A percentile compares a stretch with the other conserved stretches of the same genome.
phyloP scores from a whole-genome alignment of 495 filamentous ascomycete species.

The Melanomma pulvis-pyrius region DNA sequence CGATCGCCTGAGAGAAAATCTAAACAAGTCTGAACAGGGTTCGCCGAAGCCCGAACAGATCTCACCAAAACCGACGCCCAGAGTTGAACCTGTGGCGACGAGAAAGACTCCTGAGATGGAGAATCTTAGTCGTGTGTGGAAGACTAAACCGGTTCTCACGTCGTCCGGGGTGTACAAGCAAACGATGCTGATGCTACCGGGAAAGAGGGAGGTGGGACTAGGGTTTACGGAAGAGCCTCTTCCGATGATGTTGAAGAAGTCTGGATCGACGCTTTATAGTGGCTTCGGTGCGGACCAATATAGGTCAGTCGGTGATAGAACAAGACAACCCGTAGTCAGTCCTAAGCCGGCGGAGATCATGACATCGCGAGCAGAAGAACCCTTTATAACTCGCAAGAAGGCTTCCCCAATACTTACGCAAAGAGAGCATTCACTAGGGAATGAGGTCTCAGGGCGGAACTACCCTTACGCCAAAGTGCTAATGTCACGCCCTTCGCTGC shows the following conservation, averaged over 20 bases:
- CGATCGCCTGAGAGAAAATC: conserved; percentile 5
- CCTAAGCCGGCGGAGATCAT: neutral
- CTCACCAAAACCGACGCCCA: neutral
- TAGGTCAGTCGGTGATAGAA: neutral
- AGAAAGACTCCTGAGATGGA: conserved; percentile 5
- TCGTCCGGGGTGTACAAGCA: neutral
- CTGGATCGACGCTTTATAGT: neutral
- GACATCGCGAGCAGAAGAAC: neutral
- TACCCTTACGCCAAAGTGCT: neutral
- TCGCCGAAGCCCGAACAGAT: neutral
- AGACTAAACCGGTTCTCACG: neutral
- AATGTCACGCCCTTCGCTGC: neutral
- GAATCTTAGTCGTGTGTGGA: neutral
- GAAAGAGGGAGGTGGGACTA: neutral
- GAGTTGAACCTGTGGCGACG: neutral
- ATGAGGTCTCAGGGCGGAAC: neutral
- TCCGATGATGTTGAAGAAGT: neutral
- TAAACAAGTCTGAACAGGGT: conserved; percentile 1
- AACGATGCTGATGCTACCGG: neutral
- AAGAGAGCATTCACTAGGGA: neutral
- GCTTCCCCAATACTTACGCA: neutral
- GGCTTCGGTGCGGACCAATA: neutral
- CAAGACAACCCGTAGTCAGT: neutral
- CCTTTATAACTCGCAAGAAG: neutral
- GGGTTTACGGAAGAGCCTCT: neutral